A percentile compares a stretch with the other conserved stretches of the same genome.
phyloP scores from a whole-genome alignment of 129 eudicot species.

The Flaveria trinervia region DNA sequence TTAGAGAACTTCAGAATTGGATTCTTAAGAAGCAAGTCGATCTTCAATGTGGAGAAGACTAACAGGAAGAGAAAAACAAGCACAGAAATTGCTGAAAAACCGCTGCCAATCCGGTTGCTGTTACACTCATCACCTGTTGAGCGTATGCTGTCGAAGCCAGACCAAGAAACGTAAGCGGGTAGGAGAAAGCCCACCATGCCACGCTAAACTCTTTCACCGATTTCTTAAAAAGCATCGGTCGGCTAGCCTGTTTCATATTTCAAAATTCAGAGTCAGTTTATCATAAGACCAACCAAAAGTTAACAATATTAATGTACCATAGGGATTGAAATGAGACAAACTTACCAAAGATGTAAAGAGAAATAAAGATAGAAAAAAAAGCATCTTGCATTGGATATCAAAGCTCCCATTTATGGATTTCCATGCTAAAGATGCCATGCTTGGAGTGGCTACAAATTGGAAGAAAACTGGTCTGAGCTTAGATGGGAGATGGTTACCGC shows the following conservation, averaged over 20 bases:
- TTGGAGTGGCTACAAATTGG: conserved; percentile 80
- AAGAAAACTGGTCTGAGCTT: conserved; percentile 76
- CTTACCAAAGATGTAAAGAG: conserved; percentile 77
- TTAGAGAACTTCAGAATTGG: conserved; percentile 25
- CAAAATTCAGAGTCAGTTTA: neutral
- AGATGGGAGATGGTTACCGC: conserved; percentile 52
- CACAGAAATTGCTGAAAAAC: conserved; percentile 54
- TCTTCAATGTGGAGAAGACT: conserved; percentile 55
- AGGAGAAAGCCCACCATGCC: conserved; percentile 93
- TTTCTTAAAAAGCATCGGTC: conserved; percentile 69
- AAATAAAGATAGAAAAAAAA: conserved; percentile 76
- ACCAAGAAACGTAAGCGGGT: conserved; percentile 62
- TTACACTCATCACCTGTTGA: conserved; percentile 44
- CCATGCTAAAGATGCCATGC: conserved; percentile 83
- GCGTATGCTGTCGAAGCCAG: conserved; percentile 70
- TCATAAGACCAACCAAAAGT: neutral
- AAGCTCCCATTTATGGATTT: conserved; percentile 63
- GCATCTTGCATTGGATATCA: conserved; percentile 62
- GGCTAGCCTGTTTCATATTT: conserved; percentile 41
- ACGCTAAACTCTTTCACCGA: conserved; percentile 61
- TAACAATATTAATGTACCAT: too few species aligned
- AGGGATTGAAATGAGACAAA: neutral
- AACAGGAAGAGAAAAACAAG: conserved; percentile 49
- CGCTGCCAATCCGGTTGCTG: conserved; percentile 45
- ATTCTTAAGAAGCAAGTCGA: conserved; percentile 39